Evolutionary conservation across 2,329 filamentous ascomycete genomes (phyloP).

Genomic region (Alternaria triticimaculans): DNA sequence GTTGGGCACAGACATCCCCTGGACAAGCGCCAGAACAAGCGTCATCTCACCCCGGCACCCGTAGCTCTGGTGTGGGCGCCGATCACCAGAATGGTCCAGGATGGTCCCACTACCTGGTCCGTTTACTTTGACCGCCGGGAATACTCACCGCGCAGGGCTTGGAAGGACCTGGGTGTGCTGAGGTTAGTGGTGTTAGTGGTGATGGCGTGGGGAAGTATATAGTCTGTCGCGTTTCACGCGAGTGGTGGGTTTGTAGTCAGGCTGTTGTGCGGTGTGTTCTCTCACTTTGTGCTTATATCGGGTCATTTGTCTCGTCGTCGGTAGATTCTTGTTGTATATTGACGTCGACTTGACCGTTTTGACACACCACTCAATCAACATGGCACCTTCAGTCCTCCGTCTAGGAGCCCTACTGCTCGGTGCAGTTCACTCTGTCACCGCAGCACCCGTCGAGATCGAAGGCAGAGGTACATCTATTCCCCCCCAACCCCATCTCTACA

Average conservation of each 20-base stretch:
- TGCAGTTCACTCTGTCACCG: constrained; percentile 29
- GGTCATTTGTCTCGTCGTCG: not conserved
- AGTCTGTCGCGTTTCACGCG: not conserved
- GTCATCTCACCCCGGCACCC: constrained; percentile 1
- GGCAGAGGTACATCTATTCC: constrained; percentile 44
- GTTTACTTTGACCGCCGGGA: not conserved
- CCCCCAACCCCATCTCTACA: not conserved
- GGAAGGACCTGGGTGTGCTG: not conserved
- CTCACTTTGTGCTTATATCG: not conserved
- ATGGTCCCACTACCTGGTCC: not conserved
- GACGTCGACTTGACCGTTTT: not conserved
- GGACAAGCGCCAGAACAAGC: not conserved
- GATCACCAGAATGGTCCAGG: constrained; percentile 1
- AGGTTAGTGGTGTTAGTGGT: not conserved
- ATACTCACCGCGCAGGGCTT: not conserved
- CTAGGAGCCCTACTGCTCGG: constrained; percentile 27
- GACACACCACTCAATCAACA: constrained; percentile 4
- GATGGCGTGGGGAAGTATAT: constrained; percentile 1
- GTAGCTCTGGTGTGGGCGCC: not conserved
- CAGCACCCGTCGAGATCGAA: constrained; percentile 34
- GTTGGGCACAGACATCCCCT: not conserved
- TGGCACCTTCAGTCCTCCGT: constrained; percentile 21
- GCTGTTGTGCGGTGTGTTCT: not conserved
- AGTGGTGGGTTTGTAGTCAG: not conserved
- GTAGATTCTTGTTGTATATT: not conserved